These are phyloP conservation scores for Pseudogymnoascus sp. DNA, from an alignment of 2,329 filamentous ascomycete species.

Conservation along the genomic window DNA sequence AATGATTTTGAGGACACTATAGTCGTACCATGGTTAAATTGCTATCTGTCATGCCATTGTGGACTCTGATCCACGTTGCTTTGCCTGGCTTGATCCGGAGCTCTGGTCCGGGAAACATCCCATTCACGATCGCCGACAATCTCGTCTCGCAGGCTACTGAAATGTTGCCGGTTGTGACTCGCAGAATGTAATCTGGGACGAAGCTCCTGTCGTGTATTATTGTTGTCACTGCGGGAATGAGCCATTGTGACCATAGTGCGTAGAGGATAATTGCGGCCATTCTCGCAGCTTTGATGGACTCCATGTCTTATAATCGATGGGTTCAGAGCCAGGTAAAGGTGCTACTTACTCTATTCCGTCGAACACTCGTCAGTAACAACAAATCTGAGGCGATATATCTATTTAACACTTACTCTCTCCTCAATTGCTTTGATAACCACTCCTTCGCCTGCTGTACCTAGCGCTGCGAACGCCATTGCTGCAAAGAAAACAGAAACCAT, in stretches of 20 bases:
- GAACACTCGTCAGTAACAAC: neutral
- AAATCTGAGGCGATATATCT: neutral
- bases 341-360: neutral
- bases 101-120: slow-evolving; percentile 36
- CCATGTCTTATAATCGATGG: no score
- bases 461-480: neutral
- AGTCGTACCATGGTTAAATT: slow-evolving; percentile 40
- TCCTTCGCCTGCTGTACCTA: neutral
- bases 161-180: slow-evolving; percentile 35
- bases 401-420: neutral
- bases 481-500: neutral
- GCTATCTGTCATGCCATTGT: slow-evolving; percentile 40
- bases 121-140: slow-evolving; percentile 37
- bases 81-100: slow-evolving; percentile 34
- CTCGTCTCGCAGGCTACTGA: slow-evolving; percentile 36
- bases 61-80: slow-evolving; percentile 41
- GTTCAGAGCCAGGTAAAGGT: neutral
- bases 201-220: slow-evolving; percentile 19
- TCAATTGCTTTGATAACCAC: neutral
- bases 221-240: no score
- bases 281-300: no score
- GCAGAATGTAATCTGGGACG: slow-evolving; percentile 39
- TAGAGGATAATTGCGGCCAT: no score
- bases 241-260: no score
- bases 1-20: no score